These are phyloP conservation scores for Raddia distichophylla DNA, from an alignment of 176 grass and related monocot species.

Conservation along the genomic window DNA sequence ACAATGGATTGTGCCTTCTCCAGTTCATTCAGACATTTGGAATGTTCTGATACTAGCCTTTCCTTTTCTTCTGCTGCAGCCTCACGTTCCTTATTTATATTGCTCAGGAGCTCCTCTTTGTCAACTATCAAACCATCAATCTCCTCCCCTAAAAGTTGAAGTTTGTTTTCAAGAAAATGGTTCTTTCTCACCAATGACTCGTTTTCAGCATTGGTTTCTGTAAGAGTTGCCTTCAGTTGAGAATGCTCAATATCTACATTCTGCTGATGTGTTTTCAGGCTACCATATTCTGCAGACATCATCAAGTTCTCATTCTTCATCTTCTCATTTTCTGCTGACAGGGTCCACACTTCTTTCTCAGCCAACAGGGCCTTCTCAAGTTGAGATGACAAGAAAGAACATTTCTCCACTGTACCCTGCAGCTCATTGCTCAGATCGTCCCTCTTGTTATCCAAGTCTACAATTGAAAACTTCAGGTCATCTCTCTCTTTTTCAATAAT, in stretches of 20 bases:
- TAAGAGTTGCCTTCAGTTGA: conserved; percentile 44
- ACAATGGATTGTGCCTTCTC: conserved; percentile 37
- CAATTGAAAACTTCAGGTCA: conserved; percentile 43
- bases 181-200: conserved; percentile 42
- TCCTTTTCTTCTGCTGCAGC: conserved; percentile 49
- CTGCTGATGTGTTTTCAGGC: conserved; percentile 51
- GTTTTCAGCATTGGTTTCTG: conserved; percentile 54
- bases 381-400: conserved; percentile 38
- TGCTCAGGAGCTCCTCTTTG: conserved; percentile 46
- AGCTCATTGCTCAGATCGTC: conserved; percentile 44
- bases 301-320: conserved; percentile 59
- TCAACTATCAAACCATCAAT: conserved; percentile 49
- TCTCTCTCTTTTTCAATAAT: conserved; percentile 51
- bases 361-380: conserved; percentile 43
- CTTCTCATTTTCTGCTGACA: conserved; percentile 53
- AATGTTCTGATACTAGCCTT: conserved; percentile 43
- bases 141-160: conserved; percentile 39
- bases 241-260: conserved; percentile 47
- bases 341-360: conserved; percentile 47
- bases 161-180: conserved; percentile 47
- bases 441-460: conserved; percentile 44
- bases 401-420: conserved; percentile 45
- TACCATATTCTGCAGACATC: conserved; percentile 44
- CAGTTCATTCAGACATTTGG: conserved; percentile 48
- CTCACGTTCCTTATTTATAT: conserved; percentile 39